Evolutionary conservation across 106 monocot genomes (phyloP).

Genomic region (Hemerocallis citrina): DNA sequence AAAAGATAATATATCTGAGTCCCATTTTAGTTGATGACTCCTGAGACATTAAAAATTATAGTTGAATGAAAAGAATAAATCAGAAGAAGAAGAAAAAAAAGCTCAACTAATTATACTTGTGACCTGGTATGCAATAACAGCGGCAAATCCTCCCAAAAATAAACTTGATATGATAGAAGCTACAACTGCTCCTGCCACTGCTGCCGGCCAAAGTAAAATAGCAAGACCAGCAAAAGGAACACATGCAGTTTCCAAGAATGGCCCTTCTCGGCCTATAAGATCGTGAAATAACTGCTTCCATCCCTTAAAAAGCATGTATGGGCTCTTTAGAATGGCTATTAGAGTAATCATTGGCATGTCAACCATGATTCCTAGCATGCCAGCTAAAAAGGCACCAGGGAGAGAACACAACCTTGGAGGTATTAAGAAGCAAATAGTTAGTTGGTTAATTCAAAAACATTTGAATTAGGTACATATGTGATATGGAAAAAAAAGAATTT

Average conservation of each 20-base stretch:
- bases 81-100: neutral
- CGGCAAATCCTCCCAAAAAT: constrained; percentile 70
- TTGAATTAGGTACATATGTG: neutral
- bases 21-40: constrained; percentile 76
- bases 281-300: constrained; percentile 85
- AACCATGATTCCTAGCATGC: constrained; percentile 49
- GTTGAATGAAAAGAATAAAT: neutral
- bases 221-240: constrained; percentile 96
- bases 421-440: neutral
- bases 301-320: constrained; percentile 89
- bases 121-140: constrained; percentile 82
- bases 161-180: constrained; percentile 70
- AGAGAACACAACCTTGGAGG: constrained; percentile 43
- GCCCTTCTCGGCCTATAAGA: constrained; percentile 90
- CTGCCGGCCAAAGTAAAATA: constrained; percentile 87
- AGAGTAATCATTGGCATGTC: constrained; percentile 58
- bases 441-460: neutral
- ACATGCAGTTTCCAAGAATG: constrained; percentile 93
- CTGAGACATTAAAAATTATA: constrained; percentile 28
- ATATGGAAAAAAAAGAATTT: neutral
- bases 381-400: constrained; percentile 43
- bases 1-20: constrained; percentile 45
- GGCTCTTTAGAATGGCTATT: constrained; percentile 65
- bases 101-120: neutral
- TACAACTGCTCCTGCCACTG: constrained; percentile 56